Conservation (phyloP, 169 alveolate genomes). For the Plasmodium ovale region DNA sequence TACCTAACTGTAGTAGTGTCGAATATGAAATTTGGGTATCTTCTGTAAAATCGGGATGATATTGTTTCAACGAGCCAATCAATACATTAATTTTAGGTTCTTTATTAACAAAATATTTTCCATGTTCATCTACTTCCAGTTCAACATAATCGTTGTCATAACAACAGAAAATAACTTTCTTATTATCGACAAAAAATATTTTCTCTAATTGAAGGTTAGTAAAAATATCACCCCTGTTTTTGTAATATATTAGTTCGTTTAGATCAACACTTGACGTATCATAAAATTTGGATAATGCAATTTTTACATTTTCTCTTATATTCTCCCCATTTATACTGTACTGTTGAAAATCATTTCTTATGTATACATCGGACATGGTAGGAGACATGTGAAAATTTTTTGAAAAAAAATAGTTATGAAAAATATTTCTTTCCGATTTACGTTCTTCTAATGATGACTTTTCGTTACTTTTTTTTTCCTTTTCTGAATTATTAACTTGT, state of each 20-base stretch:
- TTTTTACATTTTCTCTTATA: conserved; percentile 21
- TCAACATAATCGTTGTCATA: conserved; percentile 39
- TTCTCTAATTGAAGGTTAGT: conserved; percentile 17
- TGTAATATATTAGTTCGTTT: conserved; percentile 22
- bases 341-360: neutral
- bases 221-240: conserved; percentile 12
- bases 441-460: conserved; percentile 5
- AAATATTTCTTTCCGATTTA: conserved; percentile 14
- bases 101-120: neutral
- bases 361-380: neutral
- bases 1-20: conserved; percentile 18
- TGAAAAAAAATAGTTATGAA: conserved; percentile 16
- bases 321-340: neutral
- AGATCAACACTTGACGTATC: neutral
- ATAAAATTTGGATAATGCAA: conserved; percentile 1
- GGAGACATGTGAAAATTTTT: neutral
- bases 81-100: neutral
- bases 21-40: conserved; percentile 6
- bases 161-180: conserved; percentile 33
- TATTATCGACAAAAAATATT: conserved; percentile 2
- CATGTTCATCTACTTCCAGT: neutral
- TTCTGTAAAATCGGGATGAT: conserved; percentile 22
- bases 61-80: neutral
- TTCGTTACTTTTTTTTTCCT: neutral
- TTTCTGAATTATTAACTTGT: neutral